These are phyloP conservation scores for Xanthoceras sorbifolium DNA, from an alignment of 345 rosid species.

Conservation along the genomic window DNA sequence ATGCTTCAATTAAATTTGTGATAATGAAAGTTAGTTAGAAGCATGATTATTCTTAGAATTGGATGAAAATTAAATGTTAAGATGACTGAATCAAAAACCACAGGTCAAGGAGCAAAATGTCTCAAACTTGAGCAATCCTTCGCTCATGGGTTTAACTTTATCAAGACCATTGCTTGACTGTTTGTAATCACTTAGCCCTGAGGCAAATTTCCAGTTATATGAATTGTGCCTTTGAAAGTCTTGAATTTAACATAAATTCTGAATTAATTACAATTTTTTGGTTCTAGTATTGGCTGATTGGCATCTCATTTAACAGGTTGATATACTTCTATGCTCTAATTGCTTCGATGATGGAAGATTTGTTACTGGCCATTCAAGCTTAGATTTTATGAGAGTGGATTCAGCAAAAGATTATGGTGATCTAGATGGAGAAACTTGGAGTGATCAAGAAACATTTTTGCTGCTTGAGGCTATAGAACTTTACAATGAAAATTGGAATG, in stretches of 20 bases:
- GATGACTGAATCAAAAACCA: neutral
- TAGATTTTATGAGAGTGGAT: constrained; percentile 80
- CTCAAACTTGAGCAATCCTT: neutral
- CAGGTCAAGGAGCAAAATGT: neutral
- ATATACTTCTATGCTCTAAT: constrained; percentile 62
- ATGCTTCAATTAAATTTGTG: neutral
- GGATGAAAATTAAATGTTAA: neutral
- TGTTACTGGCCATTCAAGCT: constrained; percentile 82
- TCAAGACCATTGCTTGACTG: neutral
- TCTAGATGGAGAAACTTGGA: constrained; percentile 88
- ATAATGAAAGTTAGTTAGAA: neutral
- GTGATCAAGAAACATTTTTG: constrained; percentile 82
- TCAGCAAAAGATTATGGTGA: constrained; percentile 63
- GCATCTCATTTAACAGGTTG: constrained; percentile 61
- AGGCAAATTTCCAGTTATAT: neutral
- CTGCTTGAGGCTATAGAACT: constrained; percentile 95
- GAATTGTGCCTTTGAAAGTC: neutral
- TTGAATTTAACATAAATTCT: constrained; percentile 8
- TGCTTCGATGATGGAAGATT: constrained; percentile 91
- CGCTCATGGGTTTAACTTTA: no score
- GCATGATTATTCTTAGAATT: neutral
- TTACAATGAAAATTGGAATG: constrained; percentile 84
- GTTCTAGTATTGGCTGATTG: constrained; percentile 21
- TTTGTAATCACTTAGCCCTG: neutral
- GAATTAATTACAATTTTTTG: constrained; percentile 1